Conservation (phyloP, 148 eudicot genomes). For the Talinum fruticosum region DNA sequence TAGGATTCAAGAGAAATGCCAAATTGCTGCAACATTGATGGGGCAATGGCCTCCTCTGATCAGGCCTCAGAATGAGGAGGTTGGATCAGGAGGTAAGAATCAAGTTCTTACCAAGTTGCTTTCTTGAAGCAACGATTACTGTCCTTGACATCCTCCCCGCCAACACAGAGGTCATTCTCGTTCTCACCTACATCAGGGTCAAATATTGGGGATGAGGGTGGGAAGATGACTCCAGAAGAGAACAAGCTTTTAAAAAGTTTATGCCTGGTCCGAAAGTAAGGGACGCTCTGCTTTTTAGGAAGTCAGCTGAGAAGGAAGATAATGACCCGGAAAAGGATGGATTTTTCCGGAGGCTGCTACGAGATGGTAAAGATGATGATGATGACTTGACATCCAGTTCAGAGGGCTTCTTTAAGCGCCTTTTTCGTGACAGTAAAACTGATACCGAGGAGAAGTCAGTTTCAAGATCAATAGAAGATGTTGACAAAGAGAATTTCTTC, state of each 20-base stretch:
- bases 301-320: conserved; percentile 77
- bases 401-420: conserved; percentile 88
- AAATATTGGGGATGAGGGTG: conserved; percentile 53
- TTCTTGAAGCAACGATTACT: conserved; percentile 68
- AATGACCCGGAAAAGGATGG: conserved; percentile 91
- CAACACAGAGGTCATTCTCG: conserved; percentile 48
- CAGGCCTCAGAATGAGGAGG: conserved; percentile 51
- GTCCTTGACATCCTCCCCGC: conserved; percentile 82
- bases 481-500: conserved; percentile 60
- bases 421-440: conserved; percentile 87
- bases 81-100: conserved; percentile 61
- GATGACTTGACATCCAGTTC: conserved; percentile 70
- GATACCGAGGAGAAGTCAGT: conserved; percentile 60
- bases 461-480: conserved; percentile 60
- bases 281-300: conserved; percentile 75
- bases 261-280: conserved; percentile 77
- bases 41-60: conserved; percentile 93
- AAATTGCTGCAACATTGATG: conserved; percentile 87
- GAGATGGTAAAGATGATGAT: conserved; percentile 76
- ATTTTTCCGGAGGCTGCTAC: conserved; percentile 71
- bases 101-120: conserved; percentile 71
- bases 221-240: conserved; percentile 69
- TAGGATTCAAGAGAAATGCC: conserved; percentile 95
- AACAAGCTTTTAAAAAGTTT: conserved; percentile 72
- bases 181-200: conserved; percentile 58